phyloP scores from a whole-genome alignment of 495 filamentous ascomycete genomes.

The Trypethelium eluteriae region DNA sequence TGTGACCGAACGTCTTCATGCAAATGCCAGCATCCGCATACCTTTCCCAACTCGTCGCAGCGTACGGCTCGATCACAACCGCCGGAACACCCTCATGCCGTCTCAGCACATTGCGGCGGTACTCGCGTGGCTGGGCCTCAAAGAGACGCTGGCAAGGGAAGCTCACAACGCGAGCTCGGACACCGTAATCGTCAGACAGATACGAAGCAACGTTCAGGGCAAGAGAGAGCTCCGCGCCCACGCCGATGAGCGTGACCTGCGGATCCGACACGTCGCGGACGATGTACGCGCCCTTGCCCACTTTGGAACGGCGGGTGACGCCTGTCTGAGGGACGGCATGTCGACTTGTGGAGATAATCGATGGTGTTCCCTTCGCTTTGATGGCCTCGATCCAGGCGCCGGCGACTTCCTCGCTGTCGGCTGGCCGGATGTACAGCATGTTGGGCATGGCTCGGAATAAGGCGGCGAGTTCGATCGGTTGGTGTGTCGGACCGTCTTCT shows the following conservation, averaged over 20 bases:
- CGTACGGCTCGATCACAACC: conserved; percentile 50
- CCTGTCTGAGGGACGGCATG: conserved; percentile 41
- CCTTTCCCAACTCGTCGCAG: conserved; percentile 51
- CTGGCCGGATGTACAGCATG: conserved; percentile 50
- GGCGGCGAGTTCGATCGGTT: conserved; percentile 51
- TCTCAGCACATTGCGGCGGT: conserved; percentile 40
- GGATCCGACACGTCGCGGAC: conserved; percentile 39
- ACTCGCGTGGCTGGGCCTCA: conserved; percentile 44
- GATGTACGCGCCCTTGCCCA: conserved; percentile 43
- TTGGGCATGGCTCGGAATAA: conserved; percentile 57
- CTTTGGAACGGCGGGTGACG: conserved; percentile 37
- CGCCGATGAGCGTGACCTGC: conserved; percentile 44
- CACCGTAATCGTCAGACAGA: conserved; percentile 30
- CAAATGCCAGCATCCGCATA: conserved; percentile 49
- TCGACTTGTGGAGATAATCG: conserved; percentile 45
- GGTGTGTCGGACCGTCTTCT: conserved; percentile 56
- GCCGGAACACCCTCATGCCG: conserved; percentile 34
- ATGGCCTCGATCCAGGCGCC: conserved; percentile 49
- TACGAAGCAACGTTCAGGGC: conserved; percentile 37
- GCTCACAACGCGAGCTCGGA: conserved; percentile 45
- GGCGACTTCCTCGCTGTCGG: conserved; percentile 49
- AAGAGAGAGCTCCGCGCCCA: conserved; percentile 44
- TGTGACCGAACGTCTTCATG: conserved; percentile 44
- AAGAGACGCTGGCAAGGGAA: conserved; percentile 51
- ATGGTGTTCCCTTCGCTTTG: conserved; percentile 38